Conservation (phyloP, 169 alveolate species). For the Plasmodium inui region DNA sequence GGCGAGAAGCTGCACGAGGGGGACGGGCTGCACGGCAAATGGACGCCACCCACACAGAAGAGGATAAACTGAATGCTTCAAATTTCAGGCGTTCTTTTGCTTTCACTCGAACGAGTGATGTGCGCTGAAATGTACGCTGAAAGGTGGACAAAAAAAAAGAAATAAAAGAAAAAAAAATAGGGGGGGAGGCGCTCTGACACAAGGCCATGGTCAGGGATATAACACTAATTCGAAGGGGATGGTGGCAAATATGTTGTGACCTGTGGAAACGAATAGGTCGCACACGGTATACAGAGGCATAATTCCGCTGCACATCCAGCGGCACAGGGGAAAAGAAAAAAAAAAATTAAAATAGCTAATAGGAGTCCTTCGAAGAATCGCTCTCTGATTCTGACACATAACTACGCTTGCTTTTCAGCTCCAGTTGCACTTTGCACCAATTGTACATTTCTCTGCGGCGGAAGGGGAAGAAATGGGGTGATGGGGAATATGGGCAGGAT, state of each 20-base stretch:
- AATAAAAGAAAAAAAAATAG: not conserved
- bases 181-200: not conserved
- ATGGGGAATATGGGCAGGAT: conserved; percentile 47
- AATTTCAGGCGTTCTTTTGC: not conserved
- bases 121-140: not conserved
- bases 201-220: not conserved
- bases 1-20: not conserved
- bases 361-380: conserved; percentile 67
- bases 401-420: conserved; percentile 37
- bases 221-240: not conserved
- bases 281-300: not conserved
- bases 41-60: not conserved
- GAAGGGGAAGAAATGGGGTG: not conserved
- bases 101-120: not conserved
- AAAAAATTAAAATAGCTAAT: not conserved
- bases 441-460: conserved; percentile 65
- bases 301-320: not conserved
- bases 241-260: not conserved
- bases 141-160: not conserved
- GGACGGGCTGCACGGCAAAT: not conserved
- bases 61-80: not conserved
- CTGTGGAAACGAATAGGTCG: not conserved
- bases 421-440: conserved; percentile 63
- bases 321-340: not conserved
- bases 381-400: conserved; percentile 52